Evolutionary conservation across 306 rosid species (phyloP), one percentile per base, ranked within the genome.

Genomic region (Rosa persica): DNA sequence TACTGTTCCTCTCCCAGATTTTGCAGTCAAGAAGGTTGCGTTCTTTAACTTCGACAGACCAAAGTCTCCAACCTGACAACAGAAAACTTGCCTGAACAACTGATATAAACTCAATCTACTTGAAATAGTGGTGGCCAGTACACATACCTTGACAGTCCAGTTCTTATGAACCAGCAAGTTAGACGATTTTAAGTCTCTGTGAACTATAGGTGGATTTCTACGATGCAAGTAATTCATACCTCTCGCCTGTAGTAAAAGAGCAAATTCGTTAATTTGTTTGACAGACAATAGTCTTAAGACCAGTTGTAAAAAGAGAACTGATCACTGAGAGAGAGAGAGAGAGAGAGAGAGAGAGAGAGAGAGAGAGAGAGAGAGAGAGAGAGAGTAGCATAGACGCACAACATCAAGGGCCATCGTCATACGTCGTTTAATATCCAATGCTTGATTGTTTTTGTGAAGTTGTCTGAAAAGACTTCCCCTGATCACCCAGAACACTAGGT

Each of bases 391-490:
- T 20, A 19, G 36, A 83, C 91, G 17, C 85, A 93, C 96, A 83
- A 88, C 88, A 87, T 93, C 93, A 75, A 93, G 98, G 62, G 96
- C 93, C 91, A 93, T 89, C 84, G 82, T 85, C 57, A 89, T 80
- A 76, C 86, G 88, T 82, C 88, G 77, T 88, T 87, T 85, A 76
- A 89, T 83, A 81, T 90, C 91, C 66, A 91, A 78, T 69, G 90
- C 62, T 73, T 88, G 88, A 83, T 76, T 88, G 90, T 78, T 90
- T 79, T 67, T 84, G 86, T 89, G 91, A 83, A 93, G 89, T 57
- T 81, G 84, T 87, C 73, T 91, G 76, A 89, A 91, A 60, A 93
- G 93, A 85, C 98, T 93, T 85, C 91, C 96, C 88, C 96, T 93
- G 78, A 57, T 54, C 85, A 65, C 47, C 57, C 78, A 81, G 72